These are phyloP conservation scores for Boeremia lycopersici DNA, from an alignment of 2,329 filamentous ascomycete species.

Conservation along the genomic window DNA sequence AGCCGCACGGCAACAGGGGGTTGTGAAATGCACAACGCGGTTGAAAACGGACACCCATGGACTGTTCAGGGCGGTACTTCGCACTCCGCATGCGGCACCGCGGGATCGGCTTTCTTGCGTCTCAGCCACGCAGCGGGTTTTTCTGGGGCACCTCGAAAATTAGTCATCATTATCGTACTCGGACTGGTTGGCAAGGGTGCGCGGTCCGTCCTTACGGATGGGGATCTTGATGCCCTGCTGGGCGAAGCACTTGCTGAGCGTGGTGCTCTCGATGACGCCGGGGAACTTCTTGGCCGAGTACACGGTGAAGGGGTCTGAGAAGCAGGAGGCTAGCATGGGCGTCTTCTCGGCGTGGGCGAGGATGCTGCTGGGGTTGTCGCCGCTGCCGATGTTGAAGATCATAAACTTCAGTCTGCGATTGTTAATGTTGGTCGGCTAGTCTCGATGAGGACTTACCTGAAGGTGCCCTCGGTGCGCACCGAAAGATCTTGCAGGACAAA, in stretches of 20 bases:
- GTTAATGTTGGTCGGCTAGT: background rate
- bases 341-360: slow-evolving; percentile 74
- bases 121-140: too few species aligned
- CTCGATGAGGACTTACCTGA: slow-evolving; percentile 67
- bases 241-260: slow-evolving; percentile 90
- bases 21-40: too few species aligned
- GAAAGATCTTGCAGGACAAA: slow-evolving; percentile 96
- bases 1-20: too few species aligned
- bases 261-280: slow-evolving; percentile 91
- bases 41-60: too few species aligned
- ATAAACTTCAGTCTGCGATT: slow-evolving; percentile 67
- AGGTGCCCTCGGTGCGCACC: slow-evolving; percentile 88
- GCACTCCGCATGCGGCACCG: too few species aligned
- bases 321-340: slow-evolving; percentile 82
- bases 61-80: too few species aligned
- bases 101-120: too few species aligned
- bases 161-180: slow-evolving; percentile 53
- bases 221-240: slow-evolving; percentile 95
- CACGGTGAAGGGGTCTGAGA: slow-evolving; percentile 89
- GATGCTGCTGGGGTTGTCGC: slow-evolving; percentile 57
- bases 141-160: too few species aligned
- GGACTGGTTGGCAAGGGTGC: slow-evolving; percentile 52
- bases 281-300: slow-evolving; percentile 98
- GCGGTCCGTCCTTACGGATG: slow-evolving; percentile 81
- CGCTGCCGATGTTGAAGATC: slow-evolving; percentile 82